A percentile compares a stretch with the other conserved stretches of the same genome.
These are phyloP conservation scores for Iberis amara DNA, from an alignment of 441 rosid genomes.

Conservation along the genomic window DNA sequence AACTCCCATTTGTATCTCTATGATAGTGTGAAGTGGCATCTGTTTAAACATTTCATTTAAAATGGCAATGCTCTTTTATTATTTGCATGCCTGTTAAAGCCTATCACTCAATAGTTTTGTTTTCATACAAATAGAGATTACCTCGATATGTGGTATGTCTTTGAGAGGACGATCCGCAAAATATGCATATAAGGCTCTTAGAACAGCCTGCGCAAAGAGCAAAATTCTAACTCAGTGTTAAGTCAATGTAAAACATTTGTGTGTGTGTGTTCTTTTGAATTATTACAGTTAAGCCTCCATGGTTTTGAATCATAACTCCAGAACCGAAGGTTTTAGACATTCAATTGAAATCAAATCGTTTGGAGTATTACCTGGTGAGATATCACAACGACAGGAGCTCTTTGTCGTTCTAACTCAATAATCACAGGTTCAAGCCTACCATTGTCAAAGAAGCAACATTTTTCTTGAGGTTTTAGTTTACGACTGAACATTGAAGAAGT, in stretches of 20 bases:
- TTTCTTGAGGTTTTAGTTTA: constrained; percentile 12
- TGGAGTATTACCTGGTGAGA: constrained; percentile 79
- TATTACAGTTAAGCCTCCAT: too few species aligned
- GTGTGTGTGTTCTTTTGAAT: too few species aligned
- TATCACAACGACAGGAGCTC: constrained; percentile 95
- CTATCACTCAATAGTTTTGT: too few species aligned
- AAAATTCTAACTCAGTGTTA: background rate
- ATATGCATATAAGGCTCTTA: constrained; percentile 93
- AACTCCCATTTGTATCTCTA: constrained; percentile 99
- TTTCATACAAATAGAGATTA: too few species aligned
- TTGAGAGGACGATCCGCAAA: constrained; percentile 96
- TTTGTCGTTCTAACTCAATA: constrained; percentile 92
- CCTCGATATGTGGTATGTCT: constrained; percentile 98
- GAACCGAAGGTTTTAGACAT: background rate
- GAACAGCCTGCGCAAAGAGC: constrained; percentile 61
- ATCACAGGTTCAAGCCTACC: constrained; percentile 96
- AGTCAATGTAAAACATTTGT: background rate
- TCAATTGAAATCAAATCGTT: constrained; percentile 4
- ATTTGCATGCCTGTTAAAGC: too few species aligned
- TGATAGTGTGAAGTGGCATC: constrained; percentile 96
- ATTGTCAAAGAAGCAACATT: constrained; percentile 24
- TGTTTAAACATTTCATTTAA: constrained; percentile 30
- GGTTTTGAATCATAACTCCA: background rate
- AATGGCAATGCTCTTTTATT: background rate
- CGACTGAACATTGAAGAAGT: background rate